phyloP scores from a whole-genome alignment of 2,329 filamentous ascomycete species.

The Fusarium sp. region DNA sequence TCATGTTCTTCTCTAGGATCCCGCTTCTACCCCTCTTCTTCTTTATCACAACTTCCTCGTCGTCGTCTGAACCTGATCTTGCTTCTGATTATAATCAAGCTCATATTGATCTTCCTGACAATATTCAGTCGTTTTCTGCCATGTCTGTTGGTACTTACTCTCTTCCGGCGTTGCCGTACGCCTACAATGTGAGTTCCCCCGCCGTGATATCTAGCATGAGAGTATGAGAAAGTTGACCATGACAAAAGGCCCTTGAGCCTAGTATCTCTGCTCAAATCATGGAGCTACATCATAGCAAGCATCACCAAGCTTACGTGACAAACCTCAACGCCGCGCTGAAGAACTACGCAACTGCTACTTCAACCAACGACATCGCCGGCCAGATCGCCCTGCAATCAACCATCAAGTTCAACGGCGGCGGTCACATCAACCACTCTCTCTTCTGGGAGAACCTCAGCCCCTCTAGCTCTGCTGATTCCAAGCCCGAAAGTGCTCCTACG shows the following conservation, averaged over 20 bases:
- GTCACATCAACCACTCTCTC: constrained; percentile 91
- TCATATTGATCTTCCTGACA: background rate
- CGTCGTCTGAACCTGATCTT: background rate
- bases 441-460: constrained; percentile 89
- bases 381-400: constrained; percentile 74
- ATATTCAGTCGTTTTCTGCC: constrained; percentile 5
- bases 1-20: constrained; percentile 16
- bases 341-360: constrained; percentile 65
- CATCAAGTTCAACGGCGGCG: constrained; percentile 89
- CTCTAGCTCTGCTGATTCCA: constrained; percentile 64
- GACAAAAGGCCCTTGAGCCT: constrained; percentile 71
- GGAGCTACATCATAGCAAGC: constrained; percentile 82
- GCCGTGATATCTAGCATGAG: background rate
- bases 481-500: constrained; percentile 63
- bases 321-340: constrained; percentile 75
- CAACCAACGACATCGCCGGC: constrained; percentile 65
- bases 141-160: constrained; percentile 60
- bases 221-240: background rate
- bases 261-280: constrained; percentile 82
- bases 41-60: background rate
- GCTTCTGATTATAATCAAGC: constrained; percentile 3
- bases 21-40: constrained; percentile 34
- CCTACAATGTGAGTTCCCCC: constrained; percentile 68
- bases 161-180: constrained; percentile 73
- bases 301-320: constrained; percentile 81